Base-by-base conservation (phyloP, 495 filamentous ascomycete genomes). In the Emericellopsis terricola region DNA sequence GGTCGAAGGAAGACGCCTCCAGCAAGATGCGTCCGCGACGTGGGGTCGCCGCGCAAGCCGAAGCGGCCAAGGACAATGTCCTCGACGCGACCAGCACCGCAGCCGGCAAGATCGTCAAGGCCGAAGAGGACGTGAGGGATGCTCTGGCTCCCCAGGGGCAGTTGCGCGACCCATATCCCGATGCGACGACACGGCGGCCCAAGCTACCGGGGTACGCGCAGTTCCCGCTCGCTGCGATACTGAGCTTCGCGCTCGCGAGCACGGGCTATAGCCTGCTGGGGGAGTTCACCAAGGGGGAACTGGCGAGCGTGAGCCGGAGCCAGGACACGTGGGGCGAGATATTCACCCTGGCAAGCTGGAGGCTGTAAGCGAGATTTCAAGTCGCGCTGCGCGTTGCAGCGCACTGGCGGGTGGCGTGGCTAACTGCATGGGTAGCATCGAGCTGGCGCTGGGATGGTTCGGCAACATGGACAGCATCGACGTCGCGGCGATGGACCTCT, bases 391-490 rank as follows among this genome's bases (percentile, higher is more conserved):
- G n/a, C 26, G 8, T 23, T 29, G n/a, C n/a, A n/a, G n/a, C n/a
- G n/a, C n/a, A n/a, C n/a, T n/a, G n/a, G n/a, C n/a, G n/a, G n/a
- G n/a, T n/a, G n/a, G n/a, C n/a, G n/a, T n/a, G n/a, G n/a, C n/a
- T n/a, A n/a, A n/a, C n/a, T n/a, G n/a, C n/a, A n/a, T n/a, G 32
- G 4, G 18, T 37, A 68, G 75, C 37, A 59, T 73, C 21, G 73
- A 80, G 49, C 60, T 92, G 31, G 73, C 62, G 15, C 41, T 81
- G 13, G 71, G 67, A 20, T 91, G 81, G 83, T 65, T 59, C 40
- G 56, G 71, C 23, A 62, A 70, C 31, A 82, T 71, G 47, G 82
- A 87, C 49, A 65, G 69, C 45, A 65, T 76, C 45, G 84, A 91
- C 57, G 54, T 81, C 37, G 65, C 67, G 19, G 60, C 71, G 14